A percentile compares a stretch with the other conserved stretches of the same genome.
These are phyloP conservation scores for Trichoderma aggressivum DNA, from an alignment of 2,329 filamentous ascomycete species.

Conservation along the genomic window DNA sequence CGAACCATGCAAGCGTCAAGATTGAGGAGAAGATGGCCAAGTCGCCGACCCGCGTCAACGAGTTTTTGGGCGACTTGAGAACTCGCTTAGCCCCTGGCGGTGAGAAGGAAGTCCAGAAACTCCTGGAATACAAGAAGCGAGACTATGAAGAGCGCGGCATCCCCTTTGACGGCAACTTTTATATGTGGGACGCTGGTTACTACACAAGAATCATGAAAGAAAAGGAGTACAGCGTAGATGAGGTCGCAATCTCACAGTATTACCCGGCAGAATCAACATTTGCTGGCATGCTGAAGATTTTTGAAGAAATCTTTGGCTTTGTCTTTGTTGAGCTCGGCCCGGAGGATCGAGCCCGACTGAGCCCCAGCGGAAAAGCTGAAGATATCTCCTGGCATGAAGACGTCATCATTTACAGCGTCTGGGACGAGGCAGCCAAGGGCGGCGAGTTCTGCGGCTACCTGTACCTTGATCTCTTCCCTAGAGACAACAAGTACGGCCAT, in stretches of 20 bases:
- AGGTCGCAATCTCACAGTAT: constrained; percentile 77
- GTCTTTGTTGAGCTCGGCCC: constrained; percentile 70
- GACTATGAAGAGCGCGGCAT: constrained; percentile 60
- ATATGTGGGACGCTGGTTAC: constrained; percentile 78
- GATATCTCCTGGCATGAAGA: constrained; percentile 81
- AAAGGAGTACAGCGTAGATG: constrained; percentile 75
- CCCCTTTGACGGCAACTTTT: constrained; percentile 66
- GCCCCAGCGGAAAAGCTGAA: constrained; percentile 63
- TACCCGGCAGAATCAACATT: constrained; percentile 75
- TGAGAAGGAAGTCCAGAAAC: constrained; percentile 63
- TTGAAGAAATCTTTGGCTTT: constrained; percentile 77
- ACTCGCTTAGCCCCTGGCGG: constrained; percentile 66
- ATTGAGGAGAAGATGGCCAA: constrained; percentile 88
- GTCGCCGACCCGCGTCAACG: constrained; percentile 65
- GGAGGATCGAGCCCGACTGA: constrained; percentile 62
- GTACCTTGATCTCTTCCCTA: constrained; percentile 76
- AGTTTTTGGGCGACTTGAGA: constrained; percentile 69
- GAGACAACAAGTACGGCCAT: constrained; percentile 79
- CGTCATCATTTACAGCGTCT: constrained; percentile 78
- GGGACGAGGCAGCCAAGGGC: constrained; percentile 71
- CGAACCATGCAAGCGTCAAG: constrained; percentile 70
- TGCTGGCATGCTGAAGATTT: constrained; percentile 75
- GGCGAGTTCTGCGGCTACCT: constrained; percentile 75
- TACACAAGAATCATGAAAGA: constrained; percentile 80
- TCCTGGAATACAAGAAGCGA: constrained; percentile 71